Conservation (phyloP, 2,329 filamentous ascomycete species). For the Thermothelomyces thermophilus region DNA sequence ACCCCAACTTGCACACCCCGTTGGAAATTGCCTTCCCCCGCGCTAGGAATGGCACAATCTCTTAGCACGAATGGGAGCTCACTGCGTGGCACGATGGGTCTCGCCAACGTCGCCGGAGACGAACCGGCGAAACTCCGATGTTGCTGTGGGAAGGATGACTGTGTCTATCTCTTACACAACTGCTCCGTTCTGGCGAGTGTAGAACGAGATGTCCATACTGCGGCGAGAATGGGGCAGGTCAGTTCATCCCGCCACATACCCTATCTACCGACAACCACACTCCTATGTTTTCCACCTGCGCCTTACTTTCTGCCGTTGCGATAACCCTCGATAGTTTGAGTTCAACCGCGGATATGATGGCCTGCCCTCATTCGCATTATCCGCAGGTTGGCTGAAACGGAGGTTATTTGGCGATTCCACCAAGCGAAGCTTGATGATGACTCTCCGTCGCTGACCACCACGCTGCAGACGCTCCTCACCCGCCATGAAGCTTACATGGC, state of each 20-base stretch:
- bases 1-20: not conserved
- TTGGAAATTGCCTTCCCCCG: slow-evolving; percentile 6
- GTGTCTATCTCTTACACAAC: slow-evolving; percentile 75
- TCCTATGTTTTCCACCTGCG: not conserved
- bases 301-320: slow-evolving; percentile 1
- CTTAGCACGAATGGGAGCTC: not conserved
- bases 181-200: slow-evolving; percentile 69
- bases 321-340: not conserved
- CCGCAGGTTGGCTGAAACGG: not conserved
- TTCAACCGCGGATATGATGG: no score
- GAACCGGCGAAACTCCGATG: slow-evolving; percentile 45
- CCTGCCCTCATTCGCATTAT: no score
- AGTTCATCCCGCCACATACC: slow-evolving; percentile 32
- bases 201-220: slow-evolving; percentile 80
- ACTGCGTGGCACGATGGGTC: slow-evolving; percentile 13
- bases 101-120: not conserved
- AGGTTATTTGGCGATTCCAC: slow-evolving; percentile 5
- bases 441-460: slow-evolving; percentile 59
- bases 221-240: slow-evolving; percentile 89
- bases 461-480: slow-evolving; percentile 76
- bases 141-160: slow-evolving; percentile 80
- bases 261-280: slow-evolving; percentile 11
- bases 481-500: slow-evolving; percentile 93
- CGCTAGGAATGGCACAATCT: slow-evolving; percentile 17
- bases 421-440: slow-evolving; percentile 12